These are phyloP conservation scores for Rhynchospora breviuscula DNA, from an alignment of 176 grass and related monocot species.

Conservation along the genomic window DNA sequence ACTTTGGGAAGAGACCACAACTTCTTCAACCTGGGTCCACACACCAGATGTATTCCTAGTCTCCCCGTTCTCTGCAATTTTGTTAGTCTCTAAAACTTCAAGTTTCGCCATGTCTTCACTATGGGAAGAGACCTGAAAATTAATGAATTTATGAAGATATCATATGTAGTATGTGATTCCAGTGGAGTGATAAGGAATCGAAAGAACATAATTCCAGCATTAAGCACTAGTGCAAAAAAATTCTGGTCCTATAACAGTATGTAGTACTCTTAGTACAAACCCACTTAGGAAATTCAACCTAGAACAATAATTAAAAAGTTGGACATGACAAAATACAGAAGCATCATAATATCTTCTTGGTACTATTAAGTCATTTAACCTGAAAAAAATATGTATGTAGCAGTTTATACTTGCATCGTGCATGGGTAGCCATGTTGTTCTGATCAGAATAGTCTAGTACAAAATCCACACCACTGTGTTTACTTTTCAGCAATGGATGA, in stretches of 20 bases:
- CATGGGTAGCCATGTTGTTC: not conserved
- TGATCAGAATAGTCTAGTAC: not conserved
- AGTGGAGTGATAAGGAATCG: no score
- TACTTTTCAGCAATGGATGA: no score
- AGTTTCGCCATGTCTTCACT: not conserved
- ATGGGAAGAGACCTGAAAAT: not conserved
- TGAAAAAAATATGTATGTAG: not conserved
- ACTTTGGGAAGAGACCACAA: not conserved
- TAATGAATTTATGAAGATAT: not conserved
- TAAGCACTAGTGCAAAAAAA: no score
- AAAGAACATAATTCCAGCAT: no score
- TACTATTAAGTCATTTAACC: not conserved
- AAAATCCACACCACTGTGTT: no score
- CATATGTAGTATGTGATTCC: not conserved
- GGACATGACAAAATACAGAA: not conserved
- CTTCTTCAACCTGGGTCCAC: constrained; percentile 13
- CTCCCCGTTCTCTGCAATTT: not conserved
- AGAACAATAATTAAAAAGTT: not conserved
- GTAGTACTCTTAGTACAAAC: not conserved
- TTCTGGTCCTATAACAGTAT: not conserved
- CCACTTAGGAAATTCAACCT: not conserved
- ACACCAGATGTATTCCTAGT: not conserved
- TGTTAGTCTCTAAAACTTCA: not conserved
- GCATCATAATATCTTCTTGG: not conserved
- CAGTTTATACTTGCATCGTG: not conserved